A percentile compares a stretch with the other conserved stretches of the same genome.
Evolutionary conservation across 2,329 filamentous ascomycete genomes (phyloP).

Genomic region (Metarhizium guizhouense): DNA sequence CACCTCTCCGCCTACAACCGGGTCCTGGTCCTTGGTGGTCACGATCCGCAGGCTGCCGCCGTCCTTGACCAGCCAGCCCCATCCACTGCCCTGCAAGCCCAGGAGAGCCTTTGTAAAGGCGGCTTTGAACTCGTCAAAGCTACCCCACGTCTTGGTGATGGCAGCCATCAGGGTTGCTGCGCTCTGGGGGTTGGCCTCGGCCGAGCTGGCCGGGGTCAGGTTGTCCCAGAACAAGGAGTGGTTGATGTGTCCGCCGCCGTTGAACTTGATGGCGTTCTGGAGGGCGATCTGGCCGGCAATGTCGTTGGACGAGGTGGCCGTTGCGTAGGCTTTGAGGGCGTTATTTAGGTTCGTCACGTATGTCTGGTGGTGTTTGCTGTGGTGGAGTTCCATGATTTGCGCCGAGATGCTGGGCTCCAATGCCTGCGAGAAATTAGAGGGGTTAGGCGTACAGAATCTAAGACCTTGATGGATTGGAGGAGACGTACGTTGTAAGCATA

Average conservation of each 20-base stretch:
- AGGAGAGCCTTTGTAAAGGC: slow-evolving; percentile 58
- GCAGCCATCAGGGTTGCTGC: slow-evolving; percentile 48
- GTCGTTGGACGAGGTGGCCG: slow-evolving; percentile 47
- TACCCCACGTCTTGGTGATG: slow-evolving; percentile 60
- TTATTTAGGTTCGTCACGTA: slow-evolving; percentile 71
- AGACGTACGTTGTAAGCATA: slow-evolving; percentile 61
- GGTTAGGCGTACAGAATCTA: slow-evolving; percentile 36
- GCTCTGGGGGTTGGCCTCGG: slow-evolving; percentile 43
- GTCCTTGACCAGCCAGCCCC: slow-evolving; percentile 77
- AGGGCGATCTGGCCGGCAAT: slow-evolving; percentile 56
- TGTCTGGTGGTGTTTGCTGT: slow-evolving; percentile 69
- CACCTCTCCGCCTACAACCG: slow-evolving; percentile 53
- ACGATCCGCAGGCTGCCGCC: slow-evolving; percentile 55
- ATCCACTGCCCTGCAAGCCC: slow-evolving; percentile 73
- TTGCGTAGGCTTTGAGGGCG: slow-evolving; percentile 50
- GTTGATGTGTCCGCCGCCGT: slow-evolving; percentile 88
- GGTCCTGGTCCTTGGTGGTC: slow-evolving; percentile 83
- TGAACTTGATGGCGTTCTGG: slow-evolving; percentile 71
- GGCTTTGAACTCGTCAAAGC: slow-evolving; percentile 54
- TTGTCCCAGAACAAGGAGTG: slow-evolving; percentile 91
- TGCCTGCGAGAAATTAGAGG: slow-evolving; percentile 35
- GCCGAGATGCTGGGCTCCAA: slow-evolving; percentile 65
- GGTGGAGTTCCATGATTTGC: slow-evolving; percentile 76
- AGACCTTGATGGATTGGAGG: slow-evolving; percentile 5
- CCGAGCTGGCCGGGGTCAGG: slow-evolving; percentile 51